phyloP scores from a whole-genome alignment of 805 yeast species.

The Isabelozyma rhagii region DNA sequence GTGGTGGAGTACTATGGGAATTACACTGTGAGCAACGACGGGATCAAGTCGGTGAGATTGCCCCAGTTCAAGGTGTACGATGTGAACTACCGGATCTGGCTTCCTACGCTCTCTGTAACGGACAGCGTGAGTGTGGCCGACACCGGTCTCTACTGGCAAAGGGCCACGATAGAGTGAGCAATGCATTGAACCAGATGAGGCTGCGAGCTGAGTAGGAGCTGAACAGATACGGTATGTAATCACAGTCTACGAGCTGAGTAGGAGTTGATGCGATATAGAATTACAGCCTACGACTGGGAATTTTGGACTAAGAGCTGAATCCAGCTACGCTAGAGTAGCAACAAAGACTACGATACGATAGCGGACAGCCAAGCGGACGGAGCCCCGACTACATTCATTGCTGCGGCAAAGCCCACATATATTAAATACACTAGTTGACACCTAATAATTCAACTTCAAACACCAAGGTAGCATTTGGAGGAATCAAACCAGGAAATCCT shows the following conservation, averaged over 20 bases:
- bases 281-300: too few species aligned
- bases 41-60: conserved; percentile 26
- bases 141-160: conserved; percentile 13
- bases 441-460: conserved; percentile 75
- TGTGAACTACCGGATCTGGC: conserved; percentile 59
- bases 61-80: conserved; percentile 70
- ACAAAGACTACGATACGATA: too few species aligned
- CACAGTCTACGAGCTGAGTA: too few species aligned
- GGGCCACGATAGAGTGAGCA: not conserved
- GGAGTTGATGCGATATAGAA: too few species aligned
- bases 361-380: too few species aligned
- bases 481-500: conserved; percentile 96
- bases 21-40: conserved; percentile 7
- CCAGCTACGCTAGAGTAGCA: too few species aligned
- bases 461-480: conserved; percentile 91
- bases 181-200: too few species aligned
- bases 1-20: conserved; percentile 29
- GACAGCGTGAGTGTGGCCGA: conserved; percentile 13
- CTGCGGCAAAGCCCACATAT: not conserved
- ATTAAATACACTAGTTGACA: conserved; percentile 37
- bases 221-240: too few species aligned
- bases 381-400: too few species aligned
- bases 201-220: too few species aligned
- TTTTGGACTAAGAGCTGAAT: too few species aligned
- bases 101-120: conserved; percentile 40